Evolutionary conservation across 2,329 filamentous ascomycete genomes (phyloP).

Genomic region (Cadophora luteo-olivacea): DNA sequence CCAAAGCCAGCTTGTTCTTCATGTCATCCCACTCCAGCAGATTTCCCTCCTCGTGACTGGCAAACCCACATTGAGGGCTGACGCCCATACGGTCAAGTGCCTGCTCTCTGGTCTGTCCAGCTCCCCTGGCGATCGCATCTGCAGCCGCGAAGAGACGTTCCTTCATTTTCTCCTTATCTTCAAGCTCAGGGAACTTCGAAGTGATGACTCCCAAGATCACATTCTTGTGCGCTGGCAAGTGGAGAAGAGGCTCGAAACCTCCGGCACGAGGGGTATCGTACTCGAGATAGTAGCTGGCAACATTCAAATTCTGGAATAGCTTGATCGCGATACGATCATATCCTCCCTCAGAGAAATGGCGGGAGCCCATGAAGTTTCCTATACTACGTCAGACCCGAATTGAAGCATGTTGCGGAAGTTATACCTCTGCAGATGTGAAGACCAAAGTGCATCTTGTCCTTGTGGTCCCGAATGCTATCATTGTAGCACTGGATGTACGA

Average conservation of each 20-base stretch:
- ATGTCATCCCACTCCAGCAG: conserved; percentile 74
- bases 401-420: background rate
- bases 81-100: conserved; percentile 73
- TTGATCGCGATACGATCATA: conserved; percentile 73
- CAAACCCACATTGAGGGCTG: conserved; percentile 77
- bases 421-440: conserved; percentile 75
- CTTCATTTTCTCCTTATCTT: conserved; percentile 71
- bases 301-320: conserved; percentile 67
- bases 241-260: conserved; percentile 69
- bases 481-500: conserved; percentile 82
- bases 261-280: conserved; percentile 71
- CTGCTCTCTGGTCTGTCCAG: conserved; percentile 67
- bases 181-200: conserved; percentile 67
- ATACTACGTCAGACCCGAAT: background rate
- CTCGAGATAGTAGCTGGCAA: conserved; percentile 73
- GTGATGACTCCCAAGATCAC: conserved; percentile 72
- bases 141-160: conserved; percentile 65
- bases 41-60: conserved; percentile 71
- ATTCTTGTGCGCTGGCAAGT: conserved; percentile 66
- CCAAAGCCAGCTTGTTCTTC: conserved; percentile 74
- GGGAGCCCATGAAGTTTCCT: conserved; percentile 68
- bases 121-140: conserved; percentile 74
- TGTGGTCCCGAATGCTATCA: conserved; percentile 68
- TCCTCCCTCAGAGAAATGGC: conserved; percentile 70
- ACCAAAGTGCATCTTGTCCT: conserved; percentile 76